Percentiles rank a stretch among this genome's conserved stretches.
These are phyloP conservation scores for Pleurotus cornucopiae DNA, from an alignment of 768 basidiomycete species.

Conservation along the genomic window DNA sequence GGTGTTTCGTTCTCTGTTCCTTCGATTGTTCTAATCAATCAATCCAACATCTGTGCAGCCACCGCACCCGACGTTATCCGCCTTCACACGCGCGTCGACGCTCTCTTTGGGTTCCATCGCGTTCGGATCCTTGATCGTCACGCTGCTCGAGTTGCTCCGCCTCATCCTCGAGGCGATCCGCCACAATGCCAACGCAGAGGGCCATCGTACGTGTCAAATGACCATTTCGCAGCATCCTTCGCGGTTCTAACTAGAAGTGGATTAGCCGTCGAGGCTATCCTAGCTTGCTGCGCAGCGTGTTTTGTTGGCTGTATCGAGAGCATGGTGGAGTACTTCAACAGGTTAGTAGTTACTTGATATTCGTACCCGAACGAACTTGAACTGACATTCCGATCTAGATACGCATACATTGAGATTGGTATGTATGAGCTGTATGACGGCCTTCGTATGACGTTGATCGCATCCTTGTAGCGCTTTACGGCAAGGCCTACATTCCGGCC, in stretches of 20 bases:
- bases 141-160: constrained; percentile 65
- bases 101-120: constrained; percentile 81
- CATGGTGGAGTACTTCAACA: constrained; percentile 77
- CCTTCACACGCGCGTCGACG: constrained; percentile 73
- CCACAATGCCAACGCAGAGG: constrained; percentile 58
- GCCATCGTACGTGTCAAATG: constrained; percentile 48
- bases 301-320: constrained; percentile 69
- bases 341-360: constrained; percentile 27
- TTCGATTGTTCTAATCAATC: not conserved
- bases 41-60: constrained; percentile 35
- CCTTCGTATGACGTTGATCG: not conserved
- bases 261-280: constrained; percentile 64
- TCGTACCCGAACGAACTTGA: not conserved
- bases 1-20: not conserved
- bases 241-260: not conserved
- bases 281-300: constrained; percentile 78
- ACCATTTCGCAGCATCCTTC: not conserved
- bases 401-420: constrained; percentile 84
- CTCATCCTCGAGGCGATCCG: constrained; percentile 55
- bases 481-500: constrained; percentile 76
- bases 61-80: constrained; percentile 62
- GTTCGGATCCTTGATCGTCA: constrained; percentile 81
- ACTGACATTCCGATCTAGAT: constrained; percentile 31
- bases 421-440: constrained; percentile 9
- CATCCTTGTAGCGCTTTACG: constrained; percentile 59